Evolutionary conservation across 805 yeast genomes (phyloP).

Genomic region (Vanderwaltozyma yarrowii): DNA sequence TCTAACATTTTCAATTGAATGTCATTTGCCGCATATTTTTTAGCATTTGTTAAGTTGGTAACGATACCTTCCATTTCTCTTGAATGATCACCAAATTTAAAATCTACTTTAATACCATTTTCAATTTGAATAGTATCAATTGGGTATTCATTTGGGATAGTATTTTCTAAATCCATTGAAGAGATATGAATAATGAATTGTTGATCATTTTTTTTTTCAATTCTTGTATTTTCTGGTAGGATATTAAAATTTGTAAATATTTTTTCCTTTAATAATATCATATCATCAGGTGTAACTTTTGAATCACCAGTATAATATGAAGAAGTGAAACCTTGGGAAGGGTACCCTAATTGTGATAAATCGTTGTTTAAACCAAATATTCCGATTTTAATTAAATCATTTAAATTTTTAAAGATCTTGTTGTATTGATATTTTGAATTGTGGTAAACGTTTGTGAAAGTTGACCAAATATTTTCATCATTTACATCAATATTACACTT

Average conservation of each 20-base stretch:
- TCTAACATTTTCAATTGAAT: conserved; percentile 58
- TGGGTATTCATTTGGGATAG: conserved; percentile 41
- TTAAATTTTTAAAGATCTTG: conserved; percentile 12
- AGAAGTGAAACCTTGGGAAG: conserved; percentile 64
- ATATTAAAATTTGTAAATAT: conserved; percentile 28
- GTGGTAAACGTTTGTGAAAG: not conserved
- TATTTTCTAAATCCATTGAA: conserved; percentile 42
- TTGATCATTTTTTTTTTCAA: conserved; percentile 41
- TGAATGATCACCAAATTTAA: conserved; percentile 72
- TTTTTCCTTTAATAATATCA: conserved; percentile 48
- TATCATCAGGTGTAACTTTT: conserved; percentile 42
- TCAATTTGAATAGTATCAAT: conserved; percentile 30
- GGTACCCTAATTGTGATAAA: conserved; percentile 60
- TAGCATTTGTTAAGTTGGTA: conserved; percentile 46
- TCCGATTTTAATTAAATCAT: conserved; percentile 34
- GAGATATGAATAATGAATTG: conserved; percentile 60
- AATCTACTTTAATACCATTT: conserved; percentile 29
- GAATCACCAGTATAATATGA: conserved; percentile 54
- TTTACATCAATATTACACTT: not conserved
- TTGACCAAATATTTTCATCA: conserved; percentile 1
- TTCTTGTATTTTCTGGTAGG: conserved; percentile 63
- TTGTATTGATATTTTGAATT: conserved; percentile 1
- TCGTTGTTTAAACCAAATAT: conserved; percentile 43
- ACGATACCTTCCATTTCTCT: conserved; percentile 54
- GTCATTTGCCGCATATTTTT: conserved; percentile 57